A percentile compares a stretch with the other conserved stretches of the same genome.
Conservation (phyloP, 768 basidiomycete genomes). For the Cystoderma amianthinum region DNA sequence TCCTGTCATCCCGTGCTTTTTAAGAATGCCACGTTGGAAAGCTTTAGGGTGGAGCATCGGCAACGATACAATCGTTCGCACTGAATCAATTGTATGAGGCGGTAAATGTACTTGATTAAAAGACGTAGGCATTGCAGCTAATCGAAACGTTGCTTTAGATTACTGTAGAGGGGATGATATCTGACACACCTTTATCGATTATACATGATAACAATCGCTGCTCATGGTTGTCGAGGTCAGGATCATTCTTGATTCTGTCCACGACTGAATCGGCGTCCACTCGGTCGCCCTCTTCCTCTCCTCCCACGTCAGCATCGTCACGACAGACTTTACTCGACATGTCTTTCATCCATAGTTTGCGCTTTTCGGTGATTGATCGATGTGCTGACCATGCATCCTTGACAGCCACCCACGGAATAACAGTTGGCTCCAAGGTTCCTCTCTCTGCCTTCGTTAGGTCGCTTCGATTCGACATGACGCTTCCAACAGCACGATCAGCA, state of each 20-base stretch:
- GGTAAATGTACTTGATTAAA: constrained; percentile 89
- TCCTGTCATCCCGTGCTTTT: constrained; percentile 87
- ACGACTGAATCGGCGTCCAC: constrained; percentile 61
- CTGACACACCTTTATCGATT: constrained; percentile 65
- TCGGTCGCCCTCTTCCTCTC: constrained; percentile 27
- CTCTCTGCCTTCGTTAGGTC: constrained; percentile 20
- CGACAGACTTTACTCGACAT: constrained; percentile 13
- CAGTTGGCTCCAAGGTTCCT: constrained; percentile 44
- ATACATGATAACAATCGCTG: constrained; percentile 77
- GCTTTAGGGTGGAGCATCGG: constrained; percentile 84
- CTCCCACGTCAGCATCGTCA: constrained; percentile 26
- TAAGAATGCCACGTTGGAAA: constrained; percentile 84
- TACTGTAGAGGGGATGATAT: constrained; percentile 6
- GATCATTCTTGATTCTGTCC: constrained; percentile 68
- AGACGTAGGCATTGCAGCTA: constrained; percentile 72
- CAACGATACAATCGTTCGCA: constrained; percentile 86
- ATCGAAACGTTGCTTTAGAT: constrained; percentile 5
- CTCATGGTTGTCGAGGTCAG: constrained; percentile 76
- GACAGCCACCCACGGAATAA: constrained; percentile 62
- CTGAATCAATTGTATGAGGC: constrained; percentile 81
- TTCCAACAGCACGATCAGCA: constrained; percentile 72
- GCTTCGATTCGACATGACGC: constrained; percentile 35
- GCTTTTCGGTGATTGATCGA: constrained; percentile 38
- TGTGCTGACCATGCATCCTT: constrained; percentile 60
- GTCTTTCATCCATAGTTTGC: constrained; percentile 58